Percentiles rank a stretch among this genome's conserved stretches.
Conservation (phyloP, 306 rosid genomes). For the Acacia confusa region DNA sequence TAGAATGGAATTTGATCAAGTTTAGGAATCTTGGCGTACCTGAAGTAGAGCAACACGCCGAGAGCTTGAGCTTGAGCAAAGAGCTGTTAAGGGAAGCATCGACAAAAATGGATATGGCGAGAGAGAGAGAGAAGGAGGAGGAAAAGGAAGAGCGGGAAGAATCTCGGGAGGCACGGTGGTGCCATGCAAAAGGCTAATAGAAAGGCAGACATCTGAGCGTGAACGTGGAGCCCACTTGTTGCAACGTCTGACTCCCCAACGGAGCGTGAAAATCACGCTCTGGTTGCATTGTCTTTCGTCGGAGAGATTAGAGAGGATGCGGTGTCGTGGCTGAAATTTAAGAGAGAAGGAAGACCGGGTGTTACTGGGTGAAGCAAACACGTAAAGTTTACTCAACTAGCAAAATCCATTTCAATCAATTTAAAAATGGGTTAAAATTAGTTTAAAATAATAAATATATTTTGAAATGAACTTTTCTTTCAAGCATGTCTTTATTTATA, state of each 20-base stretch:
- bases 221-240: slow-evolving; percentile 39
- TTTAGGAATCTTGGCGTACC: slow-evolving; percentile 30
- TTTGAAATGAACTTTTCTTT: too few relatives aligned
- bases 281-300: not conserved
- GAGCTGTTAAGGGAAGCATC: slow-evolving; percentile 44
- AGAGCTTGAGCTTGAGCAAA: slow-evolving; percentile 46
- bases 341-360: too few relatives aligned
- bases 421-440: too few relatives aligned
- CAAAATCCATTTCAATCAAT: too few relatives aligned
- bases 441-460: too few relatives aligned
- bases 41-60: slow-evolving; percentile 28
- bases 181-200: slow-evolving; percentile 45
- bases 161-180: slow-evolving; percentile 28
- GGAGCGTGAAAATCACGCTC: not conserved
- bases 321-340: too few relatives aligned
- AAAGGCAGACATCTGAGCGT: slow-evolving; percentile 18
- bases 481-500: too few relatives aligned
- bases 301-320: not conserved
- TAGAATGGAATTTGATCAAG: slow-evolving; percentile 14
- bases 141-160: slow-evolving; percentile 12
- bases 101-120: slow-evolving; percentile 11
- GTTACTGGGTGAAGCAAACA: too few relatives aligned
- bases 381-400: too few relatives aligned
- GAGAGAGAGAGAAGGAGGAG: too few relatives aligned
- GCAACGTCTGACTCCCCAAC: not conserved